Evolutionary conservation across 768 basidiomycete genomes (phyloP), one percentile per base, ranked within the genome.

Genomic region (Amanita phalloides): DNA sequence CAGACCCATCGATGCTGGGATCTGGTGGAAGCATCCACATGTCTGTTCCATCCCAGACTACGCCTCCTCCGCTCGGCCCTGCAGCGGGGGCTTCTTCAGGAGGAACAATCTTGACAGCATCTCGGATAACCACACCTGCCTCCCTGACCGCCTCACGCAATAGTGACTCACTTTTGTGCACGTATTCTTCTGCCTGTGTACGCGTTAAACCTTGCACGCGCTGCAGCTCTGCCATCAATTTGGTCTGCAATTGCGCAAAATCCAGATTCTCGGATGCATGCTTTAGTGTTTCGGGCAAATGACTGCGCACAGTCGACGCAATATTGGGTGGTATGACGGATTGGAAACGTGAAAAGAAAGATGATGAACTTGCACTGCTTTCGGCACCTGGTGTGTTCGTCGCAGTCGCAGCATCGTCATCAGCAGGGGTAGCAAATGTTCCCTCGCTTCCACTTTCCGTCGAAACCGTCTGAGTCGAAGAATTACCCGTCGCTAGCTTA

Each of bases 71-170:
- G 53, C 36, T 10, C 39, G 55, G 45, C 11, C 61, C 21, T 6
- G 58, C 63, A 0, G 61, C 17, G 17, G 17, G 17, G 17, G 17
- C 68, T 41, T 76, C 76, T 35, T 86, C 83, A 1, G 93, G 93
- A 0, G 93, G 94, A 11, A 97, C 73, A 47, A 96, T 86, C 64
- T 93, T 94, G 59, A 97, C 90, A 9, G 90, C 91, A 46, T 97
- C 93, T 48, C 76, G 81, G 8, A 94, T 69, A 13, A 85, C 83
- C 56, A 87, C 91, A 52, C 87, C 78, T 6, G 88, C 86, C 60
- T 90, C 89, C 59, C 81, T 84, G 59, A 89, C 75, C 2, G 81
- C 86, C 53, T 83, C 84, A 37, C 78, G 72, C 28, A 86, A 63
- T 32, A 84, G 60, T 6, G 64, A 72, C 56, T 86, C 84, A 62